A percentile compares a stretch with the other conserved stretches of the same genome.
Conservation (phyloP, 148 eudicot species). For the Pouteria glomerata region DNA sequence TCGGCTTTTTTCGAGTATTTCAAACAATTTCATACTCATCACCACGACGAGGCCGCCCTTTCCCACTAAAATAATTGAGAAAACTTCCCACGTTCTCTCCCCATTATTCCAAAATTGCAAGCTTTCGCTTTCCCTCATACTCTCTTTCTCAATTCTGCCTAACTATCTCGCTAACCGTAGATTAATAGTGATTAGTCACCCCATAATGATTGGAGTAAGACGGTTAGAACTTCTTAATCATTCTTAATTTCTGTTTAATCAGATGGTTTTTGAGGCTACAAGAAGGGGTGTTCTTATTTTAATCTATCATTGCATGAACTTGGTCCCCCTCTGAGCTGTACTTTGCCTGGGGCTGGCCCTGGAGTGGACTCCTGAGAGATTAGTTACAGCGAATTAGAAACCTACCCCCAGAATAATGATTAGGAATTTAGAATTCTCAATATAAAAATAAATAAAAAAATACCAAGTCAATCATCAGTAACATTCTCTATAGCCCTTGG, state of each 20-base stretch:
- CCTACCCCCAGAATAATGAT: conserved; percentile 13
- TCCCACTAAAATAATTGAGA: too few relatives aligned
- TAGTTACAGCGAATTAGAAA: conserved; percentile 18
- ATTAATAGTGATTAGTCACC: conserved; percentile 5
- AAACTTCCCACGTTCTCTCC: too few relatives aligned
- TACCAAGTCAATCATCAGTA: too few relatives aligned
- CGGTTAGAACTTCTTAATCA: neutral
- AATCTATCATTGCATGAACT: conserved; percentile 22
- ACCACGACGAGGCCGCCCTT: too few relatives aligned
- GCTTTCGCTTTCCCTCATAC: too few relatives aligned
- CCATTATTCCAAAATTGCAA: too few relatives aligned
- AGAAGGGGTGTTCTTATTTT: neutral
- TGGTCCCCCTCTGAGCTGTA: conserved; percentile 41
- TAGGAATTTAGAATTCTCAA: conserved; percentile 2
- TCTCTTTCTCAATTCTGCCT: neutral
- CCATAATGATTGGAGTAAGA: neutral
- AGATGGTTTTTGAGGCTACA: neutral
- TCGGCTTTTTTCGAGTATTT: too few relatives aligned
- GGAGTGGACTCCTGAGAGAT: conserved; percentile 39
- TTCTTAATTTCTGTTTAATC: neutral
- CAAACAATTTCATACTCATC: too few relatives aligned
- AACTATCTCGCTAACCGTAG: neutral
- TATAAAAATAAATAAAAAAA: too few relatives aligned
- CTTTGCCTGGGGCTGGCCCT: conserved; percentile 34
- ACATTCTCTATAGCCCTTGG: too few relatives aligned